Conservation (phyloP, 306 rosid species). For the Hippophae gyantsensis region DNA sequence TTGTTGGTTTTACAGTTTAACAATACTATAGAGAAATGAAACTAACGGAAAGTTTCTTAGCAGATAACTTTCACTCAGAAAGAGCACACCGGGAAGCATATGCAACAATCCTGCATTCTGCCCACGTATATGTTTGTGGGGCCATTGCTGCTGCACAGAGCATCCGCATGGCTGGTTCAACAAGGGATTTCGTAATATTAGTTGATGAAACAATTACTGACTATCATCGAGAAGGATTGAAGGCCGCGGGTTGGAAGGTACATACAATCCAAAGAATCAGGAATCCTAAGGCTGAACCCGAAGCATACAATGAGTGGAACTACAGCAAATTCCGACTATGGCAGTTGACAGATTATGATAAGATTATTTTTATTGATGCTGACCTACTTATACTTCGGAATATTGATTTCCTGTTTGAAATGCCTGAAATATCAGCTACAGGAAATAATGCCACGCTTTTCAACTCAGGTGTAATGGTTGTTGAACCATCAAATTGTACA, state of each 20-base stretch:
- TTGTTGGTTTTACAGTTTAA: constrained; percentile 1
- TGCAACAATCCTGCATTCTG: constrained; percentile 89
- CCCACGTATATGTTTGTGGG: constrained; percentile 75
- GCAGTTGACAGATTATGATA: constrained; percentile 83
- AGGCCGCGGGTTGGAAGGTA: constrained; percentile 83
- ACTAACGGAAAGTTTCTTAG: constrained; percentile 21
- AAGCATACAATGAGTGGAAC: constrained; percentile 90
- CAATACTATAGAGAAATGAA: background rate
- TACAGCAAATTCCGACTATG: constrained; percentile 89
- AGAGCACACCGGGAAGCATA: constrained; percentile 64
- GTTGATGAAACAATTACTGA: constrained; percentile 69
- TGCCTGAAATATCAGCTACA: constrained; percentile 74
- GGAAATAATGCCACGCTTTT: constrained; percentile 78
- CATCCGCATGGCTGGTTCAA: constrained; percentile 82
- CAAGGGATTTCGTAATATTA: constrained; percentile 74
- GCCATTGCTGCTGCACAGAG: constrained; percentile 86
- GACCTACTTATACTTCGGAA: constrained; percentile 74
- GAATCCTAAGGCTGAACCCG: constrained; percentile 80
- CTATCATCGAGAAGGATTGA: constrained; percentile 68
- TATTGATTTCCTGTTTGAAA: constrained; percentile 72
- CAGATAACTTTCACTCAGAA: constrained; percentile 60
- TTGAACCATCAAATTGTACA: constrained; percentile 78
- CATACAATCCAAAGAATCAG: constrained; percentile 69
- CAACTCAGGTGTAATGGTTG: constrained; percentile 82
- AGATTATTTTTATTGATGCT: constrained; percentile 80